These are phyloP conservation scores for Podospora conica DNA, from an alignment of 495 filamentous ascomycete species.

Conservation along the genomic window DNA sequence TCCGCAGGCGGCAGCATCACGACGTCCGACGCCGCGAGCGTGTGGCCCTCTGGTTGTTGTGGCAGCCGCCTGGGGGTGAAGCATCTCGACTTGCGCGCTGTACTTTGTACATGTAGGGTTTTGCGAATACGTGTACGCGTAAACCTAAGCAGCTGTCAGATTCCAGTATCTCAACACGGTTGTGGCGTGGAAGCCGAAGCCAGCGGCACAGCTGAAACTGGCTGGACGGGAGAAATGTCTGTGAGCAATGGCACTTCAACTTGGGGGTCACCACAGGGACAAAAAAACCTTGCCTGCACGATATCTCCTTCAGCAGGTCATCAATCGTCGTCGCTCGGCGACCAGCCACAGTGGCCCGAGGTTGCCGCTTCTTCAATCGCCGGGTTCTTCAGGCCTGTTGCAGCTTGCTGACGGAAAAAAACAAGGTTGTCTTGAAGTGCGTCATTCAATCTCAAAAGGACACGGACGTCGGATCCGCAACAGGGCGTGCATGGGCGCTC, in stretches of 20 bases:
- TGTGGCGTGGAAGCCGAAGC: no score
- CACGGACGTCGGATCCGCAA: background rate
- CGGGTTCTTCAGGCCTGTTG: background rate
- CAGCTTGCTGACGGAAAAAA: background rate
- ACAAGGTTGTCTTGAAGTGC: constrained; percentile 5
- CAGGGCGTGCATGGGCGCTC: background rate
- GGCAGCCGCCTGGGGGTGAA: background rate
- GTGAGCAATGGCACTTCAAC: background rate
- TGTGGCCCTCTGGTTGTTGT: background rate
- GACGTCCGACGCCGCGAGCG: background rate
- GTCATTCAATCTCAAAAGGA: constrained; percentile 1
- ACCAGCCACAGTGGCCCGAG: background rate
- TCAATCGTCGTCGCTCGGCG: background rate
- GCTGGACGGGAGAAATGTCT: background rate
- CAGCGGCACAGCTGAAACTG: background rate
- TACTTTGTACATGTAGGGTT: background rate
- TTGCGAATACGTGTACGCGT: background rate
- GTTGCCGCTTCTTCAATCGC: background rate
- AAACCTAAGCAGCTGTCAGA: background rate
- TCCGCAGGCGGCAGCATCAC: no score
- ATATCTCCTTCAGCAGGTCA: background rate
- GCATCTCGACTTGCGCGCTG: background rate
- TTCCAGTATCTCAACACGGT: background rate
- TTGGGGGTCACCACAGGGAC: background rate
- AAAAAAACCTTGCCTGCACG: background rate